A percentile compares a stretch with the other conserved stretches of the same genome.
phyloP scores from a whole-genome alignment of 2,329 filamentous ascomycete genomes.

The Xylariaceae sp. region DNA sequence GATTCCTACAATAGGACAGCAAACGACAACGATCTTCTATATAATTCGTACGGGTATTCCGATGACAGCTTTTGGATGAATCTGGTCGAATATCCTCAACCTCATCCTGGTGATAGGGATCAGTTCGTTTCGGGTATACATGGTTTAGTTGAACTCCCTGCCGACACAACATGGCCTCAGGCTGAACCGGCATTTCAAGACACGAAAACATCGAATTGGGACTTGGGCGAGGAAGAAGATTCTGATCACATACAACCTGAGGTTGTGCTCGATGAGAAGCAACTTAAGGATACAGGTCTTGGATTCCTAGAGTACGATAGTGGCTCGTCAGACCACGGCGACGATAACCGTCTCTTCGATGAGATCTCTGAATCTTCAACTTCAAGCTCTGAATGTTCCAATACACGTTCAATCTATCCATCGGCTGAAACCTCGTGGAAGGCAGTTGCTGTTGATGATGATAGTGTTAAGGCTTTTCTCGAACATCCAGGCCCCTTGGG shows the following conservation, averaged over 20 bases:
- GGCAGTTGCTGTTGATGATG: no score
- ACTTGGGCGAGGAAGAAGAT: no score
- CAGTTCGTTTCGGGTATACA: background rate
- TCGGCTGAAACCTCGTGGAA: background rate
- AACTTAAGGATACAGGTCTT: slow-evolving; percentile 7
- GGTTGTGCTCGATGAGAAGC: background rate
- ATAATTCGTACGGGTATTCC: slow-evolving; percentile 1
- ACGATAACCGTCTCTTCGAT: slow-evolving; percentile 6
- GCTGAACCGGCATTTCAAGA: background rate
- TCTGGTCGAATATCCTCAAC: background rate
- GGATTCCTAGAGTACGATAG: slow-evolving; percentile 15
- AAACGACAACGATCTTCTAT: background rate
- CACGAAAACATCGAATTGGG: background rate
- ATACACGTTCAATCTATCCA: background rate
- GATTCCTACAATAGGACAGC: background rate
- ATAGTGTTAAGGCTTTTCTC: no score
- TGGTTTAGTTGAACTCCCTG: background rate
- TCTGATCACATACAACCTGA: background rate
- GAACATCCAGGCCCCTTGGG: no score
- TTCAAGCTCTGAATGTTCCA: background rate
- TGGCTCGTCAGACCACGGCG: slow-evolving; percentile 7
- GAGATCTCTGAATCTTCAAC: slow-evolving; percentile 10
- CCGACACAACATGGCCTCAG: background rate
- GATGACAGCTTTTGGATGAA: no score
- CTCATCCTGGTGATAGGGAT: background rate